Base-by-base conservation (phyloP, 1,139 yeast species). In the Yamadazyma epiphylla region DNA sequence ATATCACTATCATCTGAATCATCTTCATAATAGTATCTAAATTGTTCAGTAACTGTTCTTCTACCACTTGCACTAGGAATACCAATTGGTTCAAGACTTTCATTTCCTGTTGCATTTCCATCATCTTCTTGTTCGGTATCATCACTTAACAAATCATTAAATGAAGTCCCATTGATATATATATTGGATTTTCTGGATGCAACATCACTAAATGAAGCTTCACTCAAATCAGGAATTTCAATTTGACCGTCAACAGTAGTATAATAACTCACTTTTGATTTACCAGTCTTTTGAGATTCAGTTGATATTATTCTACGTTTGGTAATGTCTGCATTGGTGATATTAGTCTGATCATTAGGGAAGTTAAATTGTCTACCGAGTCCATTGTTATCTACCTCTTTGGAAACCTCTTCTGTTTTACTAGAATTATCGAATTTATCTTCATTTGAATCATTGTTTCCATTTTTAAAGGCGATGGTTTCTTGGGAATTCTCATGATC, bases 151-250 rank as follows among this genome's bases (percentile, higher is more conserved):
- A 52, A 27, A 33, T 60, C 65, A 20, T 60, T 58, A 33, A 59
- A 58, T 0, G 58, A 46, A 1, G 58, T 51, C 2, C 64, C 64
- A 38, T 50, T 51, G 27, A 51, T 49, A 0, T 58, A 44, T 21
- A 49, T 39, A 6, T 40, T 37, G 2, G 60, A 42, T 28, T 30
- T 48, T 8, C 49, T 46, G 2, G 59, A 46, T 5, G 36, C 42
- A 10, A 27, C 31, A 25, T 43, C 46, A 36, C 47, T 43, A 31
- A 45, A 55, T 5, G 53, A 45, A 5, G 50, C 48, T 32, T 55
- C 58, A 29, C 53, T 46, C 22, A 64, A 51, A 29, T 65, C 66
- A 0, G 74, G 74, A 15, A 68, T 68, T 36, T 65, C 70, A 20
- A 68, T 68, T 35, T 65, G 70, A 2, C 73, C 73, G 21, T 48